Percentiles rank a stretch among this genome's conserved stretches.
Evolutionary conservation across 1,139 yeast genomes (phyloP).

Genomic region (Diutina sp.): DNA sequence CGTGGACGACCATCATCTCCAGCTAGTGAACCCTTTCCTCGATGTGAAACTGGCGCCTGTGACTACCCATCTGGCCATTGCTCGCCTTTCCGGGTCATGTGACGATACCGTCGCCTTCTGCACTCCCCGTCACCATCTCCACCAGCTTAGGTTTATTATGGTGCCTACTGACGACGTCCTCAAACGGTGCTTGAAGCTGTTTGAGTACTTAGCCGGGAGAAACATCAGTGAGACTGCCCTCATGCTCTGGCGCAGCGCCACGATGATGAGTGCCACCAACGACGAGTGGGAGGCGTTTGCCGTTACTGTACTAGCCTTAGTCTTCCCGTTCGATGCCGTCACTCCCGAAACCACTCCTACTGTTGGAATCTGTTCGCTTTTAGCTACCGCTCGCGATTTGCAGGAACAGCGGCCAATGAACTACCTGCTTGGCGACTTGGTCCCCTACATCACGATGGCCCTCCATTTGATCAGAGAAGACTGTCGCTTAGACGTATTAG

Average conservation of each 20-base stretch:
- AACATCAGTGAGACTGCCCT: constrained; percentile 43
- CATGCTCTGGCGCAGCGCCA: constrained; percentile 54
- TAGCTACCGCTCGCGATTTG: constrained; percentile 26
- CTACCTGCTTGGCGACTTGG: constrained; percentile 32
- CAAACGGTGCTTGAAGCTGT: constrained; percentile 29
- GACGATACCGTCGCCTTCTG: constrained; percentile 18
- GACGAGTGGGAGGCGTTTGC: constrained; percentile 58
- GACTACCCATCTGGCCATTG: constrained; percentile 8
- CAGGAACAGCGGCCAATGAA: constrained; percentile 14
- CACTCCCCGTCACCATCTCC: constrained; percentile 10
- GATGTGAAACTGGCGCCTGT: constrained; percentile 38
- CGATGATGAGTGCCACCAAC: constrained; percentile 23
- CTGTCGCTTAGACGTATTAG: constrained; percentile 41
- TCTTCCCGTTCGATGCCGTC: constrained; percentile 23
- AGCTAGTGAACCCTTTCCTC: constrained; percentile 54
- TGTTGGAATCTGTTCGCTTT: constrained; percentile 25
- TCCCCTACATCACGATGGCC: constrained; percentile 51
- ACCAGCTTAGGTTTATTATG: constrained; percentile 23
- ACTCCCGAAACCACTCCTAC: not conserved
- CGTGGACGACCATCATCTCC: constrained; percentile 19
- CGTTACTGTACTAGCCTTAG: constrained; percentile 34
- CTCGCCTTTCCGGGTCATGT: constrained; percentile 14
- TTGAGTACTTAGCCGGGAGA: constrained; percentile 45
- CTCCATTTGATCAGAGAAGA: constrained; percentile 77
- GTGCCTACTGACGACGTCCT: constrained; percentile 36